A percentile compares a stretch with the other conserved stretches of the same genome.
phyloP scores from a whole-genome alignment of 805 yeast species.

The Maudiozyma saulgeensis region DNA sequence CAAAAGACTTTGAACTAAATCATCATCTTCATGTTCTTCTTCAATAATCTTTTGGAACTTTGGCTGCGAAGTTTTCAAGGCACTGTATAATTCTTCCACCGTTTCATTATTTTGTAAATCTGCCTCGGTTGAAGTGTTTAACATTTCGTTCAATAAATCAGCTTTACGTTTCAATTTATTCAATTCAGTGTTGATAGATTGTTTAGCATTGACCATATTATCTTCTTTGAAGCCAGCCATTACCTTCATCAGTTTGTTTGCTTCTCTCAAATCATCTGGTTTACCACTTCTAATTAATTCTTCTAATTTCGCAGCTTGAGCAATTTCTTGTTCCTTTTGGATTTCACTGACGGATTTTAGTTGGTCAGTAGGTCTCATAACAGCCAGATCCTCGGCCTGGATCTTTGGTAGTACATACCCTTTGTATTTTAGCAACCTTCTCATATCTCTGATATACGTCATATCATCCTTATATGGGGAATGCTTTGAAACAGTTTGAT shows the following conservation, averaged over 20 bases:
- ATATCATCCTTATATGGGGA: slow-evolving; percentile 85
- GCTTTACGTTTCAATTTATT: slow-evolving; percentile 78
- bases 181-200: slow-evolving; percentile 73
- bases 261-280: slow-evolving; percentile 92
- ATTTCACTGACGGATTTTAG: slow-evolving; percentile 83
- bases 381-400: slow-evolving; percentile 84
- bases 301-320: slow-evolving; percentile 90
- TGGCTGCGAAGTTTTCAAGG: slow-evolving; percentile 79
- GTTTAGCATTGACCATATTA: slow-evolving; percentile 51
- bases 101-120: slow-evolving; percentile 49
- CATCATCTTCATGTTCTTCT: slow-evolving; percentile 67
- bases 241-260: slow-evolving; percentile 91
- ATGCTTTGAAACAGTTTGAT: slow-evolving; percentile 84
- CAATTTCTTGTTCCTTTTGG: slow-evolving; percentile 84
- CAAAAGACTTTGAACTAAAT: slow-evolving; percentile 54
- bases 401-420: slow-evolving; percentile 93
- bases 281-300: slow-evolving; percentile 91
- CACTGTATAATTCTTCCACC: slow-evolving; percentile 60
- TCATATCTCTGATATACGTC: slow-evolving; percentile 92
- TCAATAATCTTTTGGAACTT: slow-evolving; percentile 74
- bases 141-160: slow-evolving; percentile 81
- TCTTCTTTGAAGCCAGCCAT: slow-evolving; percentile 97
- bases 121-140: slow-evolving; percentile 37
- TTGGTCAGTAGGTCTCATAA: slow-evolving; percentile 79
- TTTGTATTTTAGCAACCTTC: slow-evolving; percentile 74